Evolutionary conservation across 1,284 basidiomycete species (phyloP).

Genomic region (Stereum hirsutum): DNA sequence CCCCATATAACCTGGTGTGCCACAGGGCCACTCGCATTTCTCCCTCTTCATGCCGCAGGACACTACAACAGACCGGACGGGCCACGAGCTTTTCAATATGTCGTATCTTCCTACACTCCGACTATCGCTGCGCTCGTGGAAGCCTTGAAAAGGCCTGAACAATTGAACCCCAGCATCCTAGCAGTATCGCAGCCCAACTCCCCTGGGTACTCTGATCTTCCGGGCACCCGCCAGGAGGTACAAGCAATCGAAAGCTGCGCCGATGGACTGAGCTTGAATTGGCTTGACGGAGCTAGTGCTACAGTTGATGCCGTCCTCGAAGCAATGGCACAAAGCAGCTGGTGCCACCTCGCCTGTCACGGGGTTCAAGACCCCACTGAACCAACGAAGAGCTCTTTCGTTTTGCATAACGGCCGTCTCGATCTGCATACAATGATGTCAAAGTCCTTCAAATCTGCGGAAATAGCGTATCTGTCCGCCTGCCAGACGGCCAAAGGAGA

Average conservation of each 20-base stretch:
- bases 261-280: background rate
- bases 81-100: slow-evolving; percentile 9
- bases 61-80: slow-evolving; percentile 4
- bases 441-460: background rate
- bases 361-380: slow-evolving; percentile 2
- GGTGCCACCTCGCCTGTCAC: slow-evolving; percentile 5
- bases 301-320: background rate
- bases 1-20: slow-evolving; percentile 12
- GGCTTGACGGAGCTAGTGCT: too few relatives aligned
- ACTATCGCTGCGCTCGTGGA: background rate
- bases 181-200: background rate
- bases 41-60: slow-evolving; percentile 19
- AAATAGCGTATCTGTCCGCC: background rate
- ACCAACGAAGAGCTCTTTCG: slow-evolving; percentile 2
- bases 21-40: slow-evolving; percentile 11
- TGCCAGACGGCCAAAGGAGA: background rate
- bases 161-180: background rate
- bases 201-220: background rate
- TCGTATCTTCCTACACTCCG: slow-evolving; percentile 18
- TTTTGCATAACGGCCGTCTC: background rate
- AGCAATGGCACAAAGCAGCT: background rate
- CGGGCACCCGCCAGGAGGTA: background rate
- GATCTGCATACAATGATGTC: background rate
- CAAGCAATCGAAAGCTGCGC: background rate
- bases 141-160: background rate